Evolutionary conservation across 1,139 yeast genomes (phyloP).

Genomic region (Geotrichum aggregatum): DNA sequence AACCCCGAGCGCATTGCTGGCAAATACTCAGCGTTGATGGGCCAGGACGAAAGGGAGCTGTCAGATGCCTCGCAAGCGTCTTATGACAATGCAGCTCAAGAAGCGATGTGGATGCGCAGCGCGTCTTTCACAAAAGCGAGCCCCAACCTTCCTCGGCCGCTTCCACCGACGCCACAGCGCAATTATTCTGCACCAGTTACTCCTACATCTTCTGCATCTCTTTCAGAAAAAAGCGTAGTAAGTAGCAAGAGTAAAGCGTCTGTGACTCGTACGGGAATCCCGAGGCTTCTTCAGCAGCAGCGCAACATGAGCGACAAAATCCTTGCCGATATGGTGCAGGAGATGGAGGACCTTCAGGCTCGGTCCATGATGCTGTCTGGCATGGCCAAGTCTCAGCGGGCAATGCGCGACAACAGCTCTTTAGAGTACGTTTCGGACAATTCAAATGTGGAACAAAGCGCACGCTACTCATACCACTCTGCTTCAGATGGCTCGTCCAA

Average conservation of each 20-base stretch:
- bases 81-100: conserved; percentile 1
- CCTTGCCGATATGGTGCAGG: conserved; percentile 32
- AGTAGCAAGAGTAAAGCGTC: not conserved
- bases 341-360: conserved; percentile 32
- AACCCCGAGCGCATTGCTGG: conserved; percentile 22
- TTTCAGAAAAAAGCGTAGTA: not conserved
- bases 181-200: not conserved
- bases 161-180: conserved; percentile 17
- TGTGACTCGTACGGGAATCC: conserved; percentile 1
- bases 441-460: too few species aligned
- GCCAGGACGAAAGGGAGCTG: not conserved
- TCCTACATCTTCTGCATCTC: not conserved
- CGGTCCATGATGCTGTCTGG: conserved; percentile 22
- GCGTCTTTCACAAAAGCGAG: too few species aligned
- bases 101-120: conserved; percentile 10
- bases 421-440: not conserved
- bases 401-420: not conserved
- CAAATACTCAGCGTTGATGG: conserved; percentile 23
- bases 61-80: conserved; percentile 7
- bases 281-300: conserved; percentile 20
- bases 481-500: not conserved
- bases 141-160: conserved; percentile 13
- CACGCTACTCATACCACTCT: not conserved
- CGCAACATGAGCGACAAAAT: conserved; percentile 29
- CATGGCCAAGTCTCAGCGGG: conserved; percentile 9